phyloP scores from a whole-genome alignment of 2,329 filamentous ascomycete genomes.

The Cercospora zeina region DNA sequence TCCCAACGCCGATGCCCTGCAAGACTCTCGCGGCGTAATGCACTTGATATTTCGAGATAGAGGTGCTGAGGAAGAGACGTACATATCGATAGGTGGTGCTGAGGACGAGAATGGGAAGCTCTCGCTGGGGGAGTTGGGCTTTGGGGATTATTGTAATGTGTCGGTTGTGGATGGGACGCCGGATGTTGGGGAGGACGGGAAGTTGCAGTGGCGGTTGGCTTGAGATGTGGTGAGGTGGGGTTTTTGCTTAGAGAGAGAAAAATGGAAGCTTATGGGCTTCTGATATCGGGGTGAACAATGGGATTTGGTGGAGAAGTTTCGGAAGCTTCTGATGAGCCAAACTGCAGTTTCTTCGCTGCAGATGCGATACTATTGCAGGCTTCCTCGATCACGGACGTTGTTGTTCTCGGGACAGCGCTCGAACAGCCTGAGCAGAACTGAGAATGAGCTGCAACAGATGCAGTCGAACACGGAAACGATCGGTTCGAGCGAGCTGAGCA shows the following conservation, averaged over 20 bases:
- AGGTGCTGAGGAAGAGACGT: neutral
- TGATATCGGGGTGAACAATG: neutral
- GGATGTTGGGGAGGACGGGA: neutral
- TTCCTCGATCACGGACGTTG: neutral
- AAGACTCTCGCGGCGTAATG: neutral
- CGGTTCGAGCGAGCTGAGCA: neutral
- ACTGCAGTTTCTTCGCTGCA: neutral
- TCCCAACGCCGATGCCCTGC: neutral
- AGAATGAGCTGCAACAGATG: neutral
- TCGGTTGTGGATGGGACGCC: neutral
- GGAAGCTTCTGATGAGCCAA: neutral
- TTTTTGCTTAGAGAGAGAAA: neutral
- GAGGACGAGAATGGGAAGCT: neutral
- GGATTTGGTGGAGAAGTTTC: neutral
- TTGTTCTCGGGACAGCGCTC: neutral
- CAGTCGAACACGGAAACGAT: neutral
- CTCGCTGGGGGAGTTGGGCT: neutral
- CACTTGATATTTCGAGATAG: neutral
- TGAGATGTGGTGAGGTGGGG: neutral
- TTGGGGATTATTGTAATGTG: neutral
- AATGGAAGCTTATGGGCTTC: neutral
- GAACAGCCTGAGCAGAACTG: neutral
- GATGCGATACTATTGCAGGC: neutral
- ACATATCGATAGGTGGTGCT: neutral
- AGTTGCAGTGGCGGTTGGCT: neutral